Evolutionary conservation across 495 filamentous ascomycete species (phyloP).

Genomic region (Daldinia concentrica): DNA sequence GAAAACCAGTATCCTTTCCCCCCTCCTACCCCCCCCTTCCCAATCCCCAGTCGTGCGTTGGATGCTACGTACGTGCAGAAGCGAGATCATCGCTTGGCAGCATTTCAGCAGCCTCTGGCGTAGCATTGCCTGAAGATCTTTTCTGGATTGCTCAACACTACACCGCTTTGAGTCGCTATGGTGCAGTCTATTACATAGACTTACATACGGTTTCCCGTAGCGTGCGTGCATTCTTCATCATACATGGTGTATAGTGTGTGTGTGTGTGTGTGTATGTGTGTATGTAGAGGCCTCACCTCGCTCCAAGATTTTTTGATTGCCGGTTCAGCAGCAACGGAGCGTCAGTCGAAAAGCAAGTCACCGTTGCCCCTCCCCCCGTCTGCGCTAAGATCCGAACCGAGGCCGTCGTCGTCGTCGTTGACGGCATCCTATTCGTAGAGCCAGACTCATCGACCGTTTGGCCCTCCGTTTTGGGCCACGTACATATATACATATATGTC

Average conservation of each 20-base stretch:
- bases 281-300: background rate
- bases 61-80: slow-evolving; percentile 37
- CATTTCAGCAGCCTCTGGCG: slow-evolving; percentile 38
- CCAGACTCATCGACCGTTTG: slow-evolving; percentile 10
- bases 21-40: background rate
- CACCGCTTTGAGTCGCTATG: slow-evolving; percentile 32
- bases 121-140: slow-evolving; percentile 38
- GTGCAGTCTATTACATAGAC: slow-evolving; percentile 18
- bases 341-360: slow-evolving; percentile 4
- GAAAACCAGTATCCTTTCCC: slow-evolving; percentile 15
- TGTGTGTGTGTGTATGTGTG: no score
- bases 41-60: slow-evolving; percentile 26
- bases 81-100: slow-evolving; percentile 43
- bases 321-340: slow-evolving; percentile 25
- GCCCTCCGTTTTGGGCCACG: slow-evolving; percentile 4
- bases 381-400: background rate
- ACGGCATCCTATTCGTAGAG: slow-evolving; percentile 27
- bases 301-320: background rate
- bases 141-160: slow-evolving; percentile 26
- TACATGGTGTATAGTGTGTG: no score
- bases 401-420: background rate
- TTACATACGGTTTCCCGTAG: background rate
- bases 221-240: background rate
- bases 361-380: background rate
- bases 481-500: slow-evolving; percentile 10